Evolutionary conservation across 768 basidiomycete species (phyloP).

Genomic region (Kwoniella newhampshirensis): DNA sequence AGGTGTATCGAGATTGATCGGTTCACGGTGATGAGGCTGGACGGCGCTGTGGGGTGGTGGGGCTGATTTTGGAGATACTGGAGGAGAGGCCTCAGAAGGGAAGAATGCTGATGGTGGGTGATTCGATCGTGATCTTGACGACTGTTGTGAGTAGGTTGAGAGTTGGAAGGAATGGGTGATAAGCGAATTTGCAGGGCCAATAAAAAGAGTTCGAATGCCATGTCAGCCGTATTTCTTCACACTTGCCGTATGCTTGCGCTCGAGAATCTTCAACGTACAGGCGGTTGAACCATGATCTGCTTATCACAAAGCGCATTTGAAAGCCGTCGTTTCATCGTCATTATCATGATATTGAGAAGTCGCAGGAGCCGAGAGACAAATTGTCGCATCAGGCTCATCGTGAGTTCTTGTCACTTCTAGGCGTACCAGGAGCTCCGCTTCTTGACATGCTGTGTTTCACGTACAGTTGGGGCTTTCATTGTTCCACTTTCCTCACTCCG

Average conservation of each 20-base stretch:
- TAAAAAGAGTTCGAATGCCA: no score
- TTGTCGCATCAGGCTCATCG: background rate
- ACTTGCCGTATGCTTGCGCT: conserved; percentile 9
- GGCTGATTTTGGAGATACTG: background rate
- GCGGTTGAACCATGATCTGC: conserved; percentile 48
- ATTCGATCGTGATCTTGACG: conserved; percentile 14
- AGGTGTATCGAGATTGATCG: conserved; percentile 12
- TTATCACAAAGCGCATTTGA: background rate
- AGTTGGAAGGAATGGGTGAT: no score
- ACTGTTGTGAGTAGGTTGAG: conserved; percentile 3
- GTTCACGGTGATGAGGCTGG: conserved; percentile 1
- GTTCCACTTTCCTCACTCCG: background rate
- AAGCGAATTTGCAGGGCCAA: no score
- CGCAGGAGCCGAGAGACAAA: no score
- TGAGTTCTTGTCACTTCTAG: conserved; percentile 1
- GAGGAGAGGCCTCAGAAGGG: background rate
- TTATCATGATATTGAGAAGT: background rate
- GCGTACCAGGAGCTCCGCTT: conserved; percentile 23
- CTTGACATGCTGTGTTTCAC: conserved; percentile 12
- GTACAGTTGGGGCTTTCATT: conserved; percentile 39
- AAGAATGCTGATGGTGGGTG: conserved; percentile 16
- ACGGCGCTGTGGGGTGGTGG: background rate
- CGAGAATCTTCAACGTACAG: conserved; percentile 31
- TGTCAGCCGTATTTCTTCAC: no score
- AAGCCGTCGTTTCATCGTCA: background rate